phyloP scores from a whole-genome alignment of 306 rosid genomes.

The Sicyos baderoa region DNA sequence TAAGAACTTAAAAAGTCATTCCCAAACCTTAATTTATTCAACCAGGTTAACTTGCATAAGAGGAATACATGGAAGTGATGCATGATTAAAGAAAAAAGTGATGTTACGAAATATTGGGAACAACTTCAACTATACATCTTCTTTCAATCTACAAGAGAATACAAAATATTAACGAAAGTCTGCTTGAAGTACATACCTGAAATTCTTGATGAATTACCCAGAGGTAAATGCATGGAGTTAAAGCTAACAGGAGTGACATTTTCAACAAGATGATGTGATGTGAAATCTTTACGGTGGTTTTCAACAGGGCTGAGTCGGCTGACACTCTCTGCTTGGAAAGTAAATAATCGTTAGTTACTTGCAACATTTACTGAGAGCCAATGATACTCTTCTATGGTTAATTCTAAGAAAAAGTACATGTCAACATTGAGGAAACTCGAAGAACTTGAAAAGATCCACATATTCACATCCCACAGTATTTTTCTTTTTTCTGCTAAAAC shows the following conservation, averaged over 20 bases:
- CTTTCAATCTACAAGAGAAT: not conserved
- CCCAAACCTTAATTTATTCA: not conserved
- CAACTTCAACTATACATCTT: conserved; percentile 3
- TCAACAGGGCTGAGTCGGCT: conserved; percentile 14
- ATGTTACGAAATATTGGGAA: not conserved
- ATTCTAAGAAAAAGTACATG: not conserved
- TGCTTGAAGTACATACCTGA: conserved; percentile 34
- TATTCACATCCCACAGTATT: not conserved
- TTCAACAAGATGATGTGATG: conserved; percentile 27
- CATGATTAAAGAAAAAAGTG: not conserved
- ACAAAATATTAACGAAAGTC: not conserved
- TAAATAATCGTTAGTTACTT: conserved; percentile 4
- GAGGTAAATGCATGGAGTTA: conserved; percentile 29
- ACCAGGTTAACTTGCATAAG: not conserved
- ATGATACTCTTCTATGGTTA: not conserved
- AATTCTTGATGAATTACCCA: conserved; percentile 28
- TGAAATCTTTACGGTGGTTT: conserved; percentile 18
- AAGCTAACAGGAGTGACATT: conserved; percentile 26
- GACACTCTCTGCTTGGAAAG: conserved; percentile 36
- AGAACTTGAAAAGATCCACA: not conserved
- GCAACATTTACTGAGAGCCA: not conserved
- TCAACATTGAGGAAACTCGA: not conserved
- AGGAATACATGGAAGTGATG: not conserved
- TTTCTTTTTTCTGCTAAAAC: not conserved
- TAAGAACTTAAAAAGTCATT: too few species aligned